Evolutionary conservation across 306 rosid genomes (phyloP), one percentile per base, ranked within the genome.

Genomic region (Albizia julibrissin): DNA sequence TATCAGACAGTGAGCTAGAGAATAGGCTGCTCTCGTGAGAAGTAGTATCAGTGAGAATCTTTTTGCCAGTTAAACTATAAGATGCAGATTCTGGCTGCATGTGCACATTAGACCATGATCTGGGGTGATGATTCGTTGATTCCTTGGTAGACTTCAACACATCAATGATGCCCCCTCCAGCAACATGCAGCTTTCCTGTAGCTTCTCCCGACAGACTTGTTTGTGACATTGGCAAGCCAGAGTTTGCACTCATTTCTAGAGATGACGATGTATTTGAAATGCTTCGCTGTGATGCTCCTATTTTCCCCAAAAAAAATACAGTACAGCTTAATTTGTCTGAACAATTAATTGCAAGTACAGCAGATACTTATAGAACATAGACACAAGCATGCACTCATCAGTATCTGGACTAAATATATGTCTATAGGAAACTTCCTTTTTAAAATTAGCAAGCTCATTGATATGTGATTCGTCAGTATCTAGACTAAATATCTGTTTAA

Each of bases 1-100:
- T 80, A 66, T 90, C 96, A 12, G 96, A 87, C 69, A 91, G 49
- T 18, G 96, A 91, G 79, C 96, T 91, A 44, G 93, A 91, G 84
- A 90, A 91, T 78, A 91, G 87, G 81, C 88, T 88, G 72, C 91
- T 88, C 86, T 91, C 96, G 81, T 82, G 87, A 16, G 87, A 75
- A 68, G 79, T 79, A 15, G 83, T 88, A 82, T 74, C 72, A 42
- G 79, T 29, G 31, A 84, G 69, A 72, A 82, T 82, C 86, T 69
- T 88, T 67, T 72, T 79, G 27, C 88, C 88, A 65, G 69, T 84
- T 16, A 85, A 82, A 80, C 90, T 85, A 81, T 83, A 78, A 34
- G 93, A 75, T 74, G 80, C 79, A 68, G 90, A 76, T 76, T 82
- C 84, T 27, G 90, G 80, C 78, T 62, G 88, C 72, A 69, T 69